phyloP scores from a whole-genome alignment of 2,329 filamentous ascomycete genomes.

The Fusarium verrucosum region DNA sequence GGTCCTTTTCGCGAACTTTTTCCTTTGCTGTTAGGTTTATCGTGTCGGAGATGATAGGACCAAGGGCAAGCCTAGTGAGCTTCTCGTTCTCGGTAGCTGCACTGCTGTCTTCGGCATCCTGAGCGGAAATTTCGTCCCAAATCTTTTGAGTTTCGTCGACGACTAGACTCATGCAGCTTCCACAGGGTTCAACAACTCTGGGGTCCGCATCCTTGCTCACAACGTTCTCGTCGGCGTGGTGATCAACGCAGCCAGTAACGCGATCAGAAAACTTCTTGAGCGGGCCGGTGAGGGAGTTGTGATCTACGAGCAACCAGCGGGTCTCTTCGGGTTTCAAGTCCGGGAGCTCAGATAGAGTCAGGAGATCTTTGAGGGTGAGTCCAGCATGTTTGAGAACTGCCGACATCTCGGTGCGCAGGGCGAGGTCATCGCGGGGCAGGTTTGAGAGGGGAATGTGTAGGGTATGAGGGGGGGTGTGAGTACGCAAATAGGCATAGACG shows the following conservation, averaged over 20 bases:
- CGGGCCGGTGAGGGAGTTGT: slow-evolving; percentile 75
- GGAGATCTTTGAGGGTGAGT: slow-evolving; percentile 67
- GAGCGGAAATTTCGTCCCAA: slow-evolving; percentile 64
- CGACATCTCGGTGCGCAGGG: slow-evolving; percentile 76
- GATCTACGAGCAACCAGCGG: slow-evolving; percentile 79
- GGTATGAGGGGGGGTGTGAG: slow-evolving; percentile 61
- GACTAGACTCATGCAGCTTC: slow-evolving; percentile 78
- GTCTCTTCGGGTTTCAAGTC: slow-evolving; percentile 64
- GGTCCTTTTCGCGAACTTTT: slow-evolving; percentile 73
- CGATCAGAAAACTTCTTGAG: slow-evolving; percentile 62
- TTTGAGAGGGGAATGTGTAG: slow-evolving; percentile 79
- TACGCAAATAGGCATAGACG: slow-evolving; percentile 77
- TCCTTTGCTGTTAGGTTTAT: slow-evolving; percentile 67
- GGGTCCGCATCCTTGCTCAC: slow-evolving; percentile 60
- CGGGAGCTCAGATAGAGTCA: slow-evolving; percentile 66
- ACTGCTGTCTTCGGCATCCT: slow-evolving; percentile 37
- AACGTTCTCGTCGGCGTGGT: slow-evolving; percentile 76
- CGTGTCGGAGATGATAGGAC: slow-evolving; percentile 78
- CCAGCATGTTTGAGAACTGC: slow-evolving; percentile 70
- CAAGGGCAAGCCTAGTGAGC: slow-evolving; percentile 73
- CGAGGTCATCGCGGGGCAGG: slow-evolving; percentile 72
- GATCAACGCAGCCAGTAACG: slow-evolving; percentile 76
- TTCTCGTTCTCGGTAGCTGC: slow-evolving; percentile 59
- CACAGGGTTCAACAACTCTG: slow-evolving; percentile 70
- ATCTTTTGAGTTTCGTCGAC: slow-evolving; percentile 64